phyloP scores from a whole-genome alignment of 2,329 filamentous ascomycete species.

The Sporothrix schenckii region DNA sequence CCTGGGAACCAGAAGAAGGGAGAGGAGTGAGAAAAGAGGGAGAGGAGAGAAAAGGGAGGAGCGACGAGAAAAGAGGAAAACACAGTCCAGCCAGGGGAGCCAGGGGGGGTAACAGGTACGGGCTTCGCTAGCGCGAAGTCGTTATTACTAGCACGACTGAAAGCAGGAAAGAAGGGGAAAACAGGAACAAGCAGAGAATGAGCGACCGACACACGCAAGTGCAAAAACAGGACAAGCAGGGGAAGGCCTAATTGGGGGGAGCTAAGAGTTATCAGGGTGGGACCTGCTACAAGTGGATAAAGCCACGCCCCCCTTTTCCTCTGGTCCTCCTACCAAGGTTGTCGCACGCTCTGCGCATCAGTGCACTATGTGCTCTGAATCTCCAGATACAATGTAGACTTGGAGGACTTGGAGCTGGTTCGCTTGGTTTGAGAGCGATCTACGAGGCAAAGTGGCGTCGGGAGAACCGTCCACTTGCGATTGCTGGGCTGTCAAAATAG shows the following conservation, averaged over 20 bases:
- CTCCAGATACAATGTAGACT: neutral
- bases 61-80: slow-evolving; percentile 22
- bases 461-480: neutral
- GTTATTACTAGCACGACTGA: slow-evolving; percentile 28
- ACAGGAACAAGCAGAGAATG: slow-evolving; percentile 21
- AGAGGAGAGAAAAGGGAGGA: slow-evolving; percentile 30
- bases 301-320: slow-evolving; percentile 26
- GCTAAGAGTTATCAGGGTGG: slow-evolving; percentile 29
- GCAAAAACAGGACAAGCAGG: slow-evolving; percentile 27
- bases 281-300: slow-evolving; percentile 27
- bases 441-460: neutral
- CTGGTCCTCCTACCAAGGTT: neutral
- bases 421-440: neutral
- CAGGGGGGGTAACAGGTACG: slow-evolving; percentile 26
- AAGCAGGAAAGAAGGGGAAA: slow-evolving; percentile 28
- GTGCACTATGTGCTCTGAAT: neutral
- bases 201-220: slow-evolving; percentile 27
- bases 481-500: neutral
- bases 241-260: slow-evolving; percentile 31
- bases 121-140: slow-evolving; percentile 18
- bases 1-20: slow-evolving; percentile 25
- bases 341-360: neutral
- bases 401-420: neutral
- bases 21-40: slow-evolving; percentile 18
- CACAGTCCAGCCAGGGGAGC: slow-evolving; percentile 22